These are phyloP conservation scores for Medicago arabica DNA, from an alignment of 306 rosid species.

Conservation along the genomic window DNA sequence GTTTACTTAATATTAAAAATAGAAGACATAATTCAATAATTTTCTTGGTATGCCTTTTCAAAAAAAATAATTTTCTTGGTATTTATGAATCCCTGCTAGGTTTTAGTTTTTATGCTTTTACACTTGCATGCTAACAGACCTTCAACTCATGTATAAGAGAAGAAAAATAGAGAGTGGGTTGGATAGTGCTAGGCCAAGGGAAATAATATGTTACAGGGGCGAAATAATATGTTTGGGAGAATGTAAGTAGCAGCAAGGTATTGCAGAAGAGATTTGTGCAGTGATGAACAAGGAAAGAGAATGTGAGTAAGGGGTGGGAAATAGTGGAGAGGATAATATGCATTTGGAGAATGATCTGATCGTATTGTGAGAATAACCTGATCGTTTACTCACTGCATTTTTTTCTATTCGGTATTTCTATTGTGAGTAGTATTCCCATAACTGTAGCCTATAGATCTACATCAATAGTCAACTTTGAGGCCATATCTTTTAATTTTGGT, in stretches of 20 bases:
- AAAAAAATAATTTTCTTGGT: conserved; percentile 3
- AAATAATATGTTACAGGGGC: not conserved
- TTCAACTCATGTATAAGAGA: not conserved
- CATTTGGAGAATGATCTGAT: not conserved
- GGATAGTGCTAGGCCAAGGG: not conserved
- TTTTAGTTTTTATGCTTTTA: not conserved
- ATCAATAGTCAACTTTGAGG: not conserved
- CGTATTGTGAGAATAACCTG: not conserved
- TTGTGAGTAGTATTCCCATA: not conserved
- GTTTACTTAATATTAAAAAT: conserved; percentile 1
- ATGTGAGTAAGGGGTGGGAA: not conserved
- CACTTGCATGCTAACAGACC: not conserved
- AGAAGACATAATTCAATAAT: conserved; percentile 2
- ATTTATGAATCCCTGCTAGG: conserved; percentile 2
- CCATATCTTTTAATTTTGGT: not conserved
- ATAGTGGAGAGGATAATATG: not conserved
- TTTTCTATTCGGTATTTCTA: not conserved
- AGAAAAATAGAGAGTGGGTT: conserved; percentile 1
- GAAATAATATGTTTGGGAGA: not conserved
- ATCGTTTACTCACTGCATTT: not conserved
- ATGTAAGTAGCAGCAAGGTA: not conserved
- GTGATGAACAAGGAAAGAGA: conserved; percentile 2
- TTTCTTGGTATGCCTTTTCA: not conserved
- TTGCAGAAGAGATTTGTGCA: not conserved
- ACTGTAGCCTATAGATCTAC: not conserved